Conservation (phyloP, 306 rosid species). For the Cucurbita maxima region DNA sequence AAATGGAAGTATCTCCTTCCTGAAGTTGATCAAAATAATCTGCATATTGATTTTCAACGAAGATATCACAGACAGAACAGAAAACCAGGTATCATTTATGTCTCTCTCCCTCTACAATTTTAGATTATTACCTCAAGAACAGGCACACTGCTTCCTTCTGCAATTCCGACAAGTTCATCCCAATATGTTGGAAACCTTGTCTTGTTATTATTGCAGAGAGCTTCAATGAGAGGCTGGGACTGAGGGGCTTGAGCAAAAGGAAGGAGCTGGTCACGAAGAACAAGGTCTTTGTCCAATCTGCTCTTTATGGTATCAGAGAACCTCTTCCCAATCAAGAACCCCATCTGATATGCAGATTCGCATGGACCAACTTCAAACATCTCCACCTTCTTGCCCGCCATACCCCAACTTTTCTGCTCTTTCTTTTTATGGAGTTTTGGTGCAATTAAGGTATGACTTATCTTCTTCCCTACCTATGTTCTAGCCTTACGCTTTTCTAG, state of each 20-base stretch:
- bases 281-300: slow-evolving; percentile 36
- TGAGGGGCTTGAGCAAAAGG: slow-evolving; percentile 46
- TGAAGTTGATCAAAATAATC: slow-evolving; percentile 60
- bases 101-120: not conserved
- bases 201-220: slow-evolving; percentile 30
- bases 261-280: slow-evolving; percentile 48
- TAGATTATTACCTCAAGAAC: slow-evolving; percentile 40
- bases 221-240: slow-evolving; percentile 35
- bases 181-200: slow-evolving; percentile 46
- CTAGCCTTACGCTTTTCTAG: not conserved
- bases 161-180: slow-evolving; percentile 59
- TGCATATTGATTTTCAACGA: slow-evolving; percentile 16
- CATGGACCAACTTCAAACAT: slow-evolving; percentile 20
- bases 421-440: not conserved
- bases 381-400: slow-evolving; percentile 1
- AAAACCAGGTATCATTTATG: not conserved
- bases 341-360: slow-evolving; percentile 29
- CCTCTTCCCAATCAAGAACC: slow-evolving; percentile 46
- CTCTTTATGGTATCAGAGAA: slow-evolving; percentile 36
- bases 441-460: not conserved
- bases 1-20: slow-evolving; percentile 77
- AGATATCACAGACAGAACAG: not conserved
- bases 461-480: not conserved
- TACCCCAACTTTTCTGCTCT: not conserved
- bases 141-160: slow-evolving; percentile 58